Percentiles rank a stretch among this genome's conserved stretches.
phyloP scores from a whole-genome alignment of 2,329 filamentous ascomycete species.

The Diaporthe citriasiana region DNA sequence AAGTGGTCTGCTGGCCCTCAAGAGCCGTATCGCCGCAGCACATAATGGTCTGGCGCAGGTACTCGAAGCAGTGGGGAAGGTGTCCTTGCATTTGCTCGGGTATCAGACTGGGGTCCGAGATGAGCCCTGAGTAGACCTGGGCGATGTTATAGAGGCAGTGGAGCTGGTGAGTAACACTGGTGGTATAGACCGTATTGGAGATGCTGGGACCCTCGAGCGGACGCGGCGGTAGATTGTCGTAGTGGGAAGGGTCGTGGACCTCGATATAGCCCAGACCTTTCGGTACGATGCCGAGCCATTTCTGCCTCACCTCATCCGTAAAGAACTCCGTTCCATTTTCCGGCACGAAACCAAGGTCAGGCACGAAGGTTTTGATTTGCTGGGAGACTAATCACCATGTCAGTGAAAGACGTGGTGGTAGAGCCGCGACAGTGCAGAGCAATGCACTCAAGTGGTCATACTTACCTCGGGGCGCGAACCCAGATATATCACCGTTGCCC shows the following conservation, averaged over 20 bases:
- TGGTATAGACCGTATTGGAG: slow-evolving; percentile 55
- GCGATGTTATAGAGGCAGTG: slow-evolving; percentile 59
- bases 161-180: slow-evolving; percentile 60
- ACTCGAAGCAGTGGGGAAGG: slow-evolving; percentile 57
- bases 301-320: slow-evolving; percentile 49
- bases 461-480: slow-evolving; percentile 56
- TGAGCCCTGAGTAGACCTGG: slow-evolving; percentile 52
- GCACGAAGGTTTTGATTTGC: slow-evolving; percentile 55
- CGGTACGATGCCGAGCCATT: slow-evolving; percentile 58
- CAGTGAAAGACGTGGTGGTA: neutral
- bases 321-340: slow-evolving; percentile 58
- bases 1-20: slow-evolving; percentile 57
- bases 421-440: neutral
- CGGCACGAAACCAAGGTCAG: slow-evolving; percentile 55
- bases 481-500: slow-evolving; percentile 55
- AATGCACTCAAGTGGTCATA: neutral
- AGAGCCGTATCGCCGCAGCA: slow-evolving; percentile 52
- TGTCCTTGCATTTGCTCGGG: slow-evolving; percentile 54
- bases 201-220: slow-evolving; percentile 50
- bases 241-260: slow-evolving; percentile 51
- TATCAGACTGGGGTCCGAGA: slow-evolving; percentile 48
- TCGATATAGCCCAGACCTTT: slow-evolving; percentile 58
- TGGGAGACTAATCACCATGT: slow-evolving; percentile 51
- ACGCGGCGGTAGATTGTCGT: slow-evolving; percentile 54
- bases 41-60: slow-evolving; percentile 53